A percentile compares a stretch with the other conserved stretches of the same genome.
phyloP scores from a whole-genome alignment of 306 rosid genomes.

The Inga leiocalycina region DNA sequence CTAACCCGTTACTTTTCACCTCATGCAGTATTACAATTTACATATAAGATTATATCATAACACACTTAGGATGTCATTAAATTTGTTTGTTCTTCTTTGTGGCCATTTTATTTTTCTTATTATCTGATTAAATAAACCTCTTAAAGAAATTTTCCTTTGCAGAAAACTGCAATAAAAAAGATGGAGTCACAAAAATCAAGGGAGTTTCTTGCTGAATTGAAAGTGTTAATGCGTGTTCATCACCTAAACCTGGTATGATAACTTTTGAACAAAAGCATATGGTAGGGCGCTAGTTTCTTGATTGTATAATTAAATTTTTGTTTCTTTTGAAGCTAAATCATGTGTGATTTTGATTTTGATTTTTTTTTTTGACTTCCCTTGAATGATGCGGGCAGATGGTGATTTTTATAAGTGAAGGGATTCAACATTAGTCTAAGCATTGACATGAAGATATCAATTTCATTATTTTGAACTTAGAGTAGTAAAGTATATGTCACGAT shows the following conservation, averaged over 20 bases:
- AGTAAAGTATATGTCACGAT: background rate
- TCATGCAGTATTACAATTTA: too few species aligned
- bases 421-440: background rate
- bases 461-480: too few species aligned
- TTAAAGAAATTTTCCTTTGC: conserved; percentile 19
- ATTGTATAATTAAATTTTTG: background rate
- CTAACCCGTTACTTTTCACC: too few species aligned
- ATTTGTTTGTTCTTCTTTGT: background rate
- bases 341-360: too few species aligned
- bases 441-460: background rate
- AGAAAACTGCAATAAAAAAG: conserved; percentile 91
- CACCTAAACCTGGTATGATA: conserved; percentile 83
- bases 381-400: background rate
- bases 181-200: conserved; percentile 84
- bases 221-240: conserved; percentile 81
- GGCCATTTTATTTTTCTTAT: conserved; percentile 8
- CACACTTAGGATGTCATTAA: background rate
- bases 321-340: background rate
- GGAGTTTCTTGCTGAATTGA: conserved; percentile 84
- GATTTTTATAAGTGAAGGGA: background rate
- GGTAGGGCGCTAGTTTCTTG: background rate
- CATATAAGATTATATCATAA: background rate
- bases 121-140: background rate
- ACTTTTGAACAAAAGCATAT: conserved; percentile 1
- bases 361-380: background rate